phyloP scores from a whole-genome alignment of 306 rosid species.

The Fragaria vesca region DNA sequence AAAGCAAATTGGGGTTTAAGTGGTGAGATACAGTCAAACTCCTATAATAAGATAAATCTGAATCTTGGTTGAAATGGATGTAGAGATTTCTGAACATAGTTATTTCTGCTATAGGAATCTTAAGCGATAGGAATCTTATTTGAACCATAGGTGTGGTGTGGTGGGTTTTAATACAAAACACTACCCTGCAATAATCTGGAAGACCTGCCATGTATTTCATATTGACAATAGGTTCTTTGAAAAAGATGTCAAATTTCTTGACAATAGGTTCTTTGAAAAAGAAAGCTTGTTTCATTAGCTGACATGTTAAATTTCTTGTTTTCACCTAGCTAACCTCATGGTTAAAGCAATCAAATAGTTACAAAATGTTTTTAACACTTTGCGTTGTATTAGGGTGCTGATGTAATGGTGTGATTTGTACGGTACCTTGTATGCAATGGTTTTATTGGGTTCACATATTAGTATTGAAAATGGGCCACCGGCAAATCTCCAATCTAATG shows the following conservation, averaged over 20 bases:
- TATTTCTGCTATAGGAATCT: not conserved
- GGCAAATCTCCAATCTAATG: too few species aligned
- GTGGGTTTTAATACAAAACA: not conserved
- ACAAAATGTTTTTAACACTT: not conserved
- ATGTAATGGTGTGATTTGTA: constrained; percentile 60
- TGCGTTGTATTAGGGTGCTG: constrained; percentile 52
- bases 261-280: not conserved
- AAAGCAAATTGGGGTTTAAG: not conserved
- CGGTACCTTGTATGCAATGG: too few species aligned
- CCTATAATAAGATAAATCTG: not conserved
- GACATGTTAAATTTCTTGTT: not conserved
- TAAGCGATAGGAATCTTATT: not conserved
- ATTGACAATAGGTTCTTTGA: not conserved
- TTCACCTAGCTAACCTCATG: not conserved
- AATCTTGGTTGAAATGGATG: not conserved
- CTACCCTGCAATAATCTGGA: not conserved
- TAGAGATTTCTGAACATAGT: not conserved
- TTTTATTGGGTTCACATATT: too few species aligned
- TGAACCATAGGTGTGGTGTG: not conserved
- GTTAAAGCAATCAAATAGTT: not conserved
- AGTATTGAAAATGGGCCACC: too few species aligned
- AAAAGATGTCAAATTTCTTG: not conserved
- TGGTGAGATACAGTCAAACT: not conserved
- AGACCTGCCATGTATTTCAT: not conserved
- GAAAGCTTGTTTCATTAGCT: not conserved